Evolutionary conservation across 805 yeast species (phyloP), one percentile per base, ranked within the genome.

Genomic region (Danielozyma ontarioensis): DNA sequence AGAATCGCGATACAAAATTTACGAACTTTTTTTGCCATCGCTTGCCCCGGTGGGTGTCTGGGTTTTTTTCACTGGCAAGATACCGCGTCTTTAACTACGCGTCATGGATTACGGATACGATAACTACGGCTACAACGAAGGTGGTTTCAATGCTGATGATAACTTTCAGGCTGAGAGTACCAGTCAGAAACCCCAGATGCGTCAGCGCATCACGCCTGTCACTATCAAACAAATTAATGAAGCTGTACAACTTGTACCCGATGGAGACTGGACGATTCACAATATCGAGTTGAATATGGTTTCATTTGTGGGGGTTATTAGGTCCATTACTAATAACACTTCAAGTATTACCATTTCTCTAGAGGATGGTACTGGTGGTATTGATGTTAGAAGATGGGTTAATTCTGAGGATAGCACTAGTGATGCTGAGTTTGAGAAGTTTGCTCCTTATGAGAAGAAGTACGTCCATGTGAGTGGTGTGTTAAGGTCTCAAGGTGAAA

Each of bases 221-320:
- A 83, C 94, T 1, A 76, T 83, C 46, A 83, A 81, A 50, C 84
- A 80, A 55, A 69, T 83, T 38, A 64, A 72, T 37, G 85, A 80
- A 33, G 71, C 83, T 3, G 63, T 69, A 12, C 84, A 76, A 37
- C 60, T 66, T 3, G 71, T 74, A 3, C 83, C 80, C 26, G 94
- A 83, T 51, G 83, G 82, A 10, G 82, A 80, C 4, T 83, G 72
- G 53, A 65, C 60, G 18, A 58, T 77, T 22, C 70, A 77, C 46
- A 77, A 76, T 28, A 72, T 81, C 26, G 81, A 78, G 35, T 57
- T 83, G 33, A 75, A 72, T 44, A 70, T 76, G 51, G 81, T 83
- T 10, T 69, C 79, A 17, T 56, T 83, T 46, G 75, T 80, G 5
- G 94, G 88, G 1, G 76, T 83, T 14, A 64, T 83, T n/a, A 69